Conservation (phyloP, 2,329 filamentous ascomycete species). For the Westerdykella ornata region DNA sequence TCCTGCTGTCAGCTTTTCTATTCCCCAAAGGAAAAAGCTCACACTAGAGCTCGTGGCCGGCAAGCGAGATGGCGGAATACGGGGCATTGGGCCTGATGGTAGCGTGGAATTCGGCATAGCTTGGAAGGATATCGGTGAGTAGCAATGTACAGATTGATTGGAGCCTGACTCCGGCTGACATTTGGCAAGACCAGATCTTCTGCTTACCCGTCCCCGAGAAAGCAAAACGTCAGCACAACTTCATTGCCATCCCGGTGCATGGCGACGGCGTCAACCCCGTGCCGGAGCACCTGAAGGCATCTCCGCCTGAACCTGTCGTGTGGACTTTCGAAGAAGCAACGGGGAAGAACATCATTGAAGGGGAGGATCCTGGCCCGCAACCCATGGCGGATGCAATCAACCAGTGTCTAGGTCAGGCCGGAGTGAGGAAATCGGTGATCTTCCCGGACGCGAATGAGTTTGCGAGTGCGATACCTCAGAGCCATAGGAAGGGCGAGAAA, state of each 20-base stretch:
- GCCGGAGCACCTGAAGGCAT: slow-evolving; percentile 35
- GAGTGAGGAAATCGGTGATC: slow-evolving; percentile 43
- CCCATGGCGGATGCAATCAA: slow-evolving; percentile 43
- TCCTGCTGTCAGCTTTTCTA: slow-evolving; percentile 53
- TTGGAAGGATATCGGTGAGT: slow-evolving; percentile 44
- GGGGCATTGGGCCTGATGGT: slow-evolving; percentile 46
- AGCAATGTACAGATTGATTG: neutral
- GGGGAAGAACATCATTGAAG: slow-evolving; percentile 39
- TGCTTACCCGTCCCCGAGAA: slow-evolving; percentile 60
- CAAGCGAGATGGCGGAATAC: slow-evolving; percentile 38
- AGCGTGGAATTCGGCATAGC: slow-evolving; percentile 50
- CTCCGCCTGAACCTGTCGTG: slow-evolving; percentile 50
- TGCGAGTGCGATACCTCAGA: slow-evolving; percentile 53
- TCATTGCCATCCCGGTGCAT: slow-evolving; percentile 52
- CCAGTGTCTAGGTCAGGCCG: slow-evolving; percentile 39
- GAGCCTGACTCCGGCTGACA: neutral
- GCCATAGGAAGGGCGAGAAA: slow-evolving; percentile 56
- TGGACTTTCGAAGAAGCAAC: slow-evolving; percentile 54
- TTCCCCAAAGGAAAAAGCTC: slow-evolving; percentile 59
- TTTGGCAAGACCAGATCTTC: slow-evolving; percentile 47
- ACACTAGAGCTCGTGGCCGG: slow-evolving; percentile 51
- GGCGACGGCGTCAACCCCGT: slow-evolving; percentile 44
- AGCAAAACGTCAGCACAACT: slow-evolving; percentile 56
- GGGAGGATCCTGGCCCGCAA: slow-evolving; percentile 38
- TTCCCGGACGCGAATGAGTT: slow-evolving; percentile 53